Evolutionary conservation across 495 filamentous ascomycete species (phyloP).

Genomic region (Friedmanniomyces simplex): DNA sequence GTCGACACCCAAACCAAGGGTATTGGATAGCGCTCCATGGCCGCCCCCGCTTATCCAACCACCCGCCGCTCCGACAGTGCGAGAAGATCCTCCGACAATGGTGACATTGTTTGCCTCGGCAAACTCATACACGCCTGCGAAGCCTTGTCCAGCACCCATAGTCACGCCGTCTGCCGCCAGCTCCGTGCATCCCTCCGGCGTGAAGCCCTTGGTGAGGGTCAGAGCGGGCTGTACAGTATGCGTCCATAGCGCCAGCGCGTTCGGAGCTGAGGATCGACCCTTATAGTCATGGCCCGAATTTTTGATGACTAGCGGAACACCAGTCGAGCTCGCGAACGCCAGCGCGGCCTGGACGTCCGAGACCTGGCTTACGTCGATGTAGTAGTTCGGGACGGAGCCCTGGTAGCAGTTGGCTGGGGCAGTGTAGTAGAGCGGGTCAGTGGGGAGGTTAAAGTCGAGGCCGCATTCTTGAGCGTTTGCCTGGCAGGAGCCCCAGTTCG

Average conservation of each 20-base stretch:
- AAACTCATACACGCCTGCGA: conserved; percentile 1
- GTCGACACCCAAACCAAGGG: conserved; percentile 16
- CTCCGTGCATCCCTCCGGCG: conserved; percentile 6
- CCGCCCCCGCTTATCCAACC: conserved; percentile 19
- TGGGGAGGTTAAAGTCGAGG: conserved; percentile 4
- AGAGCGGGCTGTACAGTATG: conserved; percentile 8
- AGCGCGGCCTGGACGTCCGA: conserved; percentile 13
- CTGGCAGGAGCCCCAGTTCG: conserved; percentile 1
- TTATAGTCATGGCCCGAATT: conserved; percentile 13
- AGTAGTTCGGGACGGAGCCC: conserved; percentile 8
- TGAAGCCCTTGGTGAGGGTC: neutral
- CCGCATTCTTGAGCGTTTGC: neutral
- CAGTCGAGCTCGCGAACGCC: neutral
- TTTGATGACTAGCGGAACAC: conserved; percentile 5
- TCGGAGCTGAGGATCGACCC: neutral
- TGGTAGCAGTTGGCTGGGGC: conserved; percentile 1
- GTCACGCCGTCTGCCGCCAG: conserved; percentile 2
- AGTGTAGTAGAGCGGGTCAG: conserved; percentile 3
- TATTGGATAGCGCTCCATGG: conserved; percentile 6
- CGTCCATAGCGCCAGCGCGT: conserved; percentile 5
- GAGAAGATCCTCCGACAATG: conserved; percentile 9
- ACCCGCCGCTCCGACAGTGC: conserved; percentile 11
- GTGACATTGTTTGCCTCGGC: conserved; percentile 7
- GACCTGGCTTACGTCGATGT: conserved; percentile 4
- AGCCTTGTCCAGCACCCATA: conserved; percentile 13